Percentiles rank a stretch among this genome's conserved stretches.
Evolutionary conservation across 108 stramenopile species (phyloP).

Genomic region (Cyclotella cryptica): DNA sequence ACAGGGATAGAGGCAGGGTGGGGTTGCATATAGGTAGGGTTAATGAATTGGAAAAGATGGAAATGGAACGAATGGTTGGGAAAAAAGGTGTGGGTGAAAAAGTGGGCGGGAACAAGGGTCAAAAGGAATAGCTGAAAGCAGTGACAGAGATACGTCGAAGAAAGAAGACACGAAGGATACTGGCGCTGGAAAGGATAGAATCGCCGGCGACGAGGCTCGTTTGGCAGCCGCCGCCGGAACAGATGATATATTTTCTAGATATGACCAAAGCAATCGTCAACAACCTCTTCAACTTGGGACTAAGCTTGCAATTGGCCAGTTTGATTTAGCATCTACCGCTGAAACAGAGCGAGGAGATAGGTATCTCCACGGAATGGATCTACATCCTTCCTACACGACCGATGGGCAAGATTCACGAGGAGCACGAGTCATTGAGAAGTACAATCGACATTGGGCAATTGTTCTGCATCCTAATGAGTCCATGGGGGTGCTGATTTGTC

Average conservation of each 20-base stretch:
- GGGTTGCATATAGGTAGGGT: slow-evolving; percentile 54
- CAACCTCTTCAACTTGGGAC: slow-evolving; percentile 48
- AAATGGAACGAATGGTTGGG: slow-evolving; percentile 33
- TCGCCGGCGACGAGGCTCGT: slow-evolving; percentile 53
- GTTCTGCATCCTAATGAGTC: slow-evolving; percentile 85
- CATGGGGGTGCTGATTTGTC: slow-evolving; percentile 65
- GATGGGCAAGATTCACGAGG: slow-evolving; percentile 63
- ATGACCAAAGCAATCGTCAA: slow-evolving; percentile 59
- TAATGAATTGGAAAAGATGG: slow-evolving; percentile 42
- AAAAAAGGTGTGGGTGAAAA: slow-evolving; percentile 6
- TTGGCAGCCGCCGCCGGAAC: slow-evolving; percentile 86
- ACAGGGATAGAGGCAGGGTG: slow-evolving; percentile 85
- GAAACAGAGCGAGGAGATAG: slow-evolving; percentile 82
- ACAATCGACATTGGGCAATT: slow-evolving; percentile 92
- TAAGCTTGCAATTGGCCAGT: slow-evolving; percentile 82
- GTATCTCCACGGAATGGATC: slow-evolving; percentile 69
- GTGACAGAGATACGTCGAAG: slow-evolving; percentile 17
- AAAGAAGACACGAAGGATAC: slow-evolving; percentile 27
- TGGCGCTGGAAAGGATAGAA: slow-evolving; percentile 5
- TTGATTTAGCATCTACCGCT: slow-evolving; percentile 85
- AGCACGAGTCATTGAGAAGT: slow-evolving; percentile 81
- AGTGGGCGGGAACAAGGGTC: neutral
- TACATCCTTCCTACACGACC: slow-evolving; percentile 60
- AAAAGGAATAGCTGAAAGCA: neutral
- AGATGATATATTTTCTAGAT: slow-evolving; percentile 84